A percentile compares a stretch with the other conserved stretches of the same genome.
These are phyloP conservation scores for Posidonia oceanica DNA, from an alignment of 116 monocot genomes.

Conservation along the genomic window DNA sequence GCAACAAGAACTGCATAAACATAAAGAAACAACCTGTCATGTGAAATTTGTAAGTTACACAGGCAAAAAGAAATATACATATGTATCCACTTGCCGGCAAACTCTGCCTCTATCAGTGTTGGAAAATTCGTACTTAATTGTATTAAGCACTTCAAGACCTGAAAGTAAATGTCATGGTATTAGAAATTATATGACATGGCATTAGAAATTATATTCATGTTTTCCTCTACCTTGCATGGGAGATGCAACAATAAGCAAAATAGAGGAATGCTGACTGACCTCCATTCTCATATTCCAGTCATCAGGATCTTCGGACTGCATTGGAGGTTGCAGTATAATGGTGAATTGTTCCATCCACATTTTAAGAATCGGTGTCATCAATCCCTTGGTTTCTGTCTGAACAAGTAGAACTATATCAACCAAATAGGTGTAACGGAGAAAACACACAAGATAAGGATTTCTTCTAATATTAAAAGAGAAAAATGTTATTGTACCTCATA, in stretches of 20 bases:
- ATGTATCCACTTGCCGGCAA: constrained; percentile 42
- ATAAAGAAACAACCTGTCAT: background rate
- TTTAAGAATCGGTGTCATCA: constrained; percentile 61
- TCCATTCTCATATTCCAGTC: constrained; percentile 93
- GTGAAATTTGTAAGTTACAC: background rate
- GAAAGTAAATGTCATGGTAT: constrained; percentile 9
- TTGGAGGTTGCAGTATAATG: constrained; percentile 51
- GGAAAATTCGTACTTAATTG: constrained; percentile 81
- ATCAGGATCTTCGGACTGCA: constrained; percentile 71
- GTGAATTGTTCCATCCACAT: constrained; percentile 69
- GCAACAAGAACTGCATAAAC: constrained; percentile 58
- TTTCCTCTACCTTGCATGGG: background rate
- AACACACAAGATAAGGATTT: background rate
- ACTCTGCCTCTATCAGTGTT: constrained; percentile 35
- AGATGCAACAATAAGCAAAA: background rate
- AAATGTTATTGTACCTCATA: constrained; percentile 38
- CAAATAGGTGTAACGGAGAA: background rate
- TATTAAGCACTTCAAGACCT: constrained; percentile 90
- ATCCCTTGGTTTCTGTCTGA: constrained; percentile 55
- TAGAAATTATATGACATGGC: constrained; percentile 2
- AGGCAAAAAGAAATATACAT: background rate
- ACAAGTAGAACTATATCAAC: constrained; percentile 13
- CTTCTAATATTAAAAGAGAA: background rate
- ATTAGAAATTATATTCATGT: constrained; percentile 2
- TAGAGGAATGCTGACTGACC: constrained; percentile 19